Base-by-base conservation (phyloP, 2,329 filamentous ascomycete species). In the Hypoxylon sp. region DNA sequence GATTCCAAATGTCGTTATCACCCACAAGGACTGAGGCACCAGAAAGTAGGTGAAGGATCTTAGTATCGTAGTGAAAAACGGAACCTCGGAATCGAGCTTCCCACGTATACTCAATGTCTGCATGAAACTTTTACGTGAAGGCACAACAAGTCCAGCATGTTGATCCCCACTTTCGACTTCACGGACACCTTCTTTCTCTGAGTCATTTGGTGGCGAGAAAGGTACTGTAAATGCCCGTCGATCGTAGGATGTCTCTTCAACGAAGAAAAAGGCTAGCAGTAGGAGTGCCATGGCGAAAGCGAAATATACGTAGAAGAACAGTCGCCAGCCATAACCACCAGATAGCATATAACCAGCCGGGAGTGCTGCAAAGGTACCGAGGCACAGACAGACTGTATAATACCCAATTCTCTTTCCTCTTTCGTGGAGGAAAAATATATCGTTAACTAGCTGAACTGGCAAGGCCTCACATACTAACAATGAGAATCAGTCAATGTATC, bases 341-440 rank as follows among this genome's bases (percentile, higher is more conserved):
- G 83, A 81, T 7, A 89, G 82, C 85, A 90, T 89, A 75, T 89
- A 89, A 5, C 87, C 86, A 5, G 87, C 86, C 56, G 86, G 88
- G 0, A 90, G 77, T 0, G 87, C 86, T 0, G 86, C 86, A 0
- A 85, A 86, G 0, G 85, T 80, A 10, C 86, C 87, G 7, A 87
- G 80, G 68, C 86, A 88, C 23, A 89, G 82, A 57, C 83, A 85
- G 13, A 88, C 83, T 28, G 87, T 89, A 73, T 89, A 90, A 74
- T 86, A 88, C 0, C 87, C 87, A 23, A 90, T 82, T 23, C 85
- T 82, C 72, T 88, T 87, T 17, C 82, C 81, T 34, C 82, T 77
- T 67, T 83, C 81, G 72, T 83, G 82, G 6, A 83, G 70, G 69
- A 82, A 83, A 74, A 83, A 83, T 52, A 83, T 82, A 63, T 83